Evolutionary conservation across 805 yeast species (phyloP), one percentile per base, ranked within the genome.

Genomic region (Pichia nakasei): DNA sequence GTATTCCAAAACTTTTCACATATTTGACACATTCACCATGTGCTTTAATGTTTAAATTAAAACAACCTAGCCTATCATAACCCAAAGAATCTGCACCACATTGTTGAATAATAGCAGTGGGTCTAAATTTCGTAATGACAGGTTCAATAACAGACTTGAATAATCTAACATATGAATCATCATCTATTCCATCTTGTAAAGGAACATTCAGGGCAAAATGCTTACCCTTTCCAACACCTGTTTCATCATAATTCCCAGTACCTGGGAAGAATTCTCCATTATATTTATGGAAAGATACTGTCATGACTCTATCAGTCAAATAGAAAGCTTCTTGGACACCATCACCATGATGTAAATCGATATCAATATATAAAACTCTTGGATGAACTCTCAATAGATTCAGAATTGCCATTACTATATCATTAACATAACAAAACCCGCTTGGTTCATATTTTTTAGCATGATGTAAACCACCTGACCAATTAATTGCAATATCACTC

Each of bases 241-340:
- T 72, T 57, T 91, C 98, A 55, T 89, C 85, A 41, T 88, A 74
- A 53, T 85, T 85, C 22, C 98, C 98, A 0, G 98, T 91, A 13
- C 96, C 97, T 3, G 98, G 98, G 73, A 91, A 91, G 60, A 87
- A 91, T 62, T 87, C 93, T 19, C 97, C 97, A 54, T 76, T 77
- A 62, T 82, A 91, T 65, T 88, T 91, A 70, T 89, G 97, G 72
- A 89, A 89, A 11, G 94, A 83, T 53, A 89, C 89, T 1, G 97
- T 89, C 96, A 89, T 88, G 38, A 89, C 97, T 48, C 97, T 69
- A 63, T 89, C 97, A 2, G 96, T 85, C 17, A 93, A 77, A 66
- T 91, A 85, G 58, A 91, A 91, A 1, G 97, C 97, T 63, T 91
- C 97, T 63, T 91, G 96, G 18, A 91, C 97, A 51, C 97, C 97